These are phyloP conservation scores for Globisporangium abappressorium DNA, from an alignment of 352 stramenopile species.

Conservation along the genomic window DNA sequence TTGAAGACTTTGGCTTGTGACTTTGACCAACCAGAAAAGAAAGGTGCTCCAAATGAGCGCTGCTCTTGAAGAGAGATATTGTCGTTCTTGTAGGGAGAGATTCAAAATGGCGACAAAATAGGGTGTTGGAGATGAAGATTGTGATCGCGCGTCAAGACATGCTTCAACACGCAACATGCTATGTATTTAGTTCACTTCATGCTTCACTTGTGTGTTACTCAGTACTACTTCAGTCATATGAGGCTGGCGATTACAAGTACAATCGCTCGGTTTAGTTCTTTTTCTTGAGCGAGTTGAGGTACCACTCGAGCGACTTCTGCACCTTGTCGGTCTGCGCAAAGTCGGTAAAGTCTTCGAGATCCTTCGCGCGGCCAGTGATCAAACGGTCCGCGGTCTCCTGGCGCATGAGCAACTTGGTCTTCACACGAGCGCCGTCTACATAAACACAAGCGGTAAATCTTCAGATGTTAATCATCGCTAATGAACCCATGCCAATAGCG, in stretches of 20 bases:
- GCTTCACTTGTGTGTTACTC: not conserved
- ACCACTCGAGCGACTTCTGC: conserved; percentile 76
- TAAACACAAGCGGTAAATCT: not conserved
- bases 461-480: not conserved
- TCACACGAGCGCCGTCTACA: conserved; percentile 60
- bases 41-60: not conserved
- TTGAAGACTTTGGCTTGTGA: not conserved
- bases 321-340: conserved; percentile 81
- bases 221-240: not conserved
- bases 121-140: not conserved
- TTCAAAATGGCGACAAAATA: not conserved
- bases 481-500: not conserved
- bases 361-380: conserved; percentile 41
- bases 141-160: not conserved
- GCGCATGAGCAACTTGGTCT: conserved; percentile 78
- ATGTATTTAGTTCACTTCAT: not conserved
- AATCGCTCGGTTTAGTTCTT: conserved; percentile 26
- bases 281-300: conserved; percentile 81
- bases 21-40: not conserved
- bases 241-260: not conserved
- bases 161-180: not conserved
- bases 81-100: conserved; percentile 1
- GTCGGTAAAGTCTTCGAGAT: conserved; percentile 68
- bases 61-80: not conserved
- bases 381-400: conserved; percentile 68